Base-by-base conservation (phyloP, 306 rosid genomes). In the Prunus mira region DNA sequence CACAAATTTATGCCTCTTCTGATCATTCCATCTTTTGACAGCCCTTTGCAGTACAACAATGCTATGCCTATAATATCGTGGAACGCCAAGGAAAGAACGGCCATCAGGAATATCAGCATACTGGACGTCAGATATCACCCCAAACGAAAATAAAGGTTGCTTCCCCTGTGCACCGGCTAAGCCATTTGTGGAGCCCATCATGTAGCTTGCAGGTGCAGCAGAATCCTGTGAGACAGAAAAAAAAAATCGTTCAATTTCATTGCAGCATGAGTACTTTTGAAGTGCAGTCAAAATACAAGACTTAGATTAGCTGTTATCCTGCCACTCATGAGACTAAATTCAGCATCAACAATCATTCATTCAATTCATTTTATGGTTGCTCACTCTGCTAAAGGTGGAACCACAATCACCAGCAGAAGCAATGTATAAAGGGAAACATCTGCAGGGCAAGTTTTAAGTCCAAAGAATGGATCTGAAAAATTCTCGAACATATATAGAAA, bases 41-140 rank as follows among this genome's bases (percentile, higher is more conserved):
- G 99, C 99, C 70, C 97, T 90, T 55, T 87, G 84, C 71, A 90
- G 79, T 38, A 92, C 89, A 67, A 51, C 80, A 84, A 90, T 77
- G 84, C 99, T 95, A 65, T 95, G 97, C 52, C 91, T 83, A 79
- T 95, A 95, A 76, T 87, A 92, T 20, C 97, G 86, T 4, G 99
- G 99, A 76, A 88, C 90, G 38, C 99, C 97, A 3, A 89, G 84
- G 57, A 90, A 95, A 5, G 97, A 95, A 47, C 81, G 76, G 27
- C 97, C 99, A 63, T 95, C 97, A 15, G 93, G 97, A 79, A 92
- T 90, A 80, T 95, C 96, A 74, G 96, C 91, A 77, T 89, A 85
- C 67, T 95, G 99, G 71, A 95, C 97, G 67, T 95, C 99, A 0
- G 99, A 81, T 69, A 92, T 95, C 69, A 95, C 86, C 49, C 97